Percentiles rank a stretch among this genome's conserved stretches.
Evolutionary conservation across 768 basidiomycete genomes (phyloP).

Genomic region (Postia placenta): DNA sequence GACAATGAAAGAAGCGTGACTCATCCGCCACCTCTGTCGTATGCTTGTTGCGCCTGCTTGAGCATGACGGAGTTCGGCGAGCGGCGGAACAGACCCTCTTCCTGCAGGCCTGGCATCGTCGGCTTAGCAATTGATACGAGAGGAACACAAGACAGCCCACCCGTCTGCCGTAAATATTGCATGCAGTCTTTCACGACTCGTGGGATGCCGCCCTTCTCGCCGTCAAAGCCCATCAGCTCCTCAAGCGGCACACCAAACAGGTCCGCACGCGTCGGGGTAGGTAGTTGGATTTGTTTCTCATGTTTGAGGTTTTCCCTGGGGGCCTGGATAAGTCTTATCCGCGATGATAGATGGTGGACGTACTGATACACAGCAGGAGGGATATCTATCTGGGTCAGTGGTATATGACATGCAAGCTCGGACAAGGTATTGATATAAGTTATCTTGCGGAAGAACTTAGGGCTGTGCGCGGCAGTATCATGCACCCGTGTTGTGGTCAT

Average conservation of each 20-base stretch:
- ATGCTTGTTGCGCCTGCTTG: conserved; percentile 74
- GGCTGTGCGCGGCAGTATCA: conserved; percentile 33
- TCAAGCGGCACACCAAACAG: conserved; percentile 79
- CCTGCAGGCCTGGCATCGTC: conserved; percentile 40
- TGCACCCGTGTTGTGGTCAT: neutral
- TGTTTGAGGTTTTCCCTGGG: conserved; percentile 72
- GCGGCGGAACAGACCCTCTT: conserved; percentile 80
- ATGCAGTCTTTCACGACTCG: conserved; percentile 73
- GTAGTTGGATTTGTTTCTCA: conserved; percentile 65
- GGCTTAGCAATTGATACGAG: neutral
- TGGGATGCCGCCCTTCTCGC: conserved; percentile 80
- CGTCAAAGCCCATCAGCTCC: conserved; percentile 77
- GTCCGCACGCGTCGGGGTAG: conserved; percentile 51
- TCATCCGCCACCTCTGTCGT: conserved; percentile 58
- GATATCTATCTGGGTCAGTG: conserved; percentile 84
- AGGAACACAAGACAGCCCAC: conserved; percentile 15
- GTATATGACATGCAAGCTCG: conserved; percentile 68
- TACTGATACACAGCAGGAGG: conserved; percentile 80
- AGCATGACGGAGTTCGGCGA: conserved; percentile 68
- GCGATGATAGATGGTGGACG: conserved; percentile 21
- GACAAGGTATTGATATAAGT: conserved; percentile 72
- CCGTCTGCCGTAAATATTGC: conserved; percentile 61
- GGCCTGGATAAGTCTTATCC: conserved; percentile 4
- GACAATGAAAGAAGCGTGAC: neutral
- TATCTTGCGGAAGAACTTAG: conserved; percentile 87